These are phyloP conservation scores for Vararia minispora DNA, from an alignment of 768 basidiomycete genomes.

Conservation along the genomic window DNA sequence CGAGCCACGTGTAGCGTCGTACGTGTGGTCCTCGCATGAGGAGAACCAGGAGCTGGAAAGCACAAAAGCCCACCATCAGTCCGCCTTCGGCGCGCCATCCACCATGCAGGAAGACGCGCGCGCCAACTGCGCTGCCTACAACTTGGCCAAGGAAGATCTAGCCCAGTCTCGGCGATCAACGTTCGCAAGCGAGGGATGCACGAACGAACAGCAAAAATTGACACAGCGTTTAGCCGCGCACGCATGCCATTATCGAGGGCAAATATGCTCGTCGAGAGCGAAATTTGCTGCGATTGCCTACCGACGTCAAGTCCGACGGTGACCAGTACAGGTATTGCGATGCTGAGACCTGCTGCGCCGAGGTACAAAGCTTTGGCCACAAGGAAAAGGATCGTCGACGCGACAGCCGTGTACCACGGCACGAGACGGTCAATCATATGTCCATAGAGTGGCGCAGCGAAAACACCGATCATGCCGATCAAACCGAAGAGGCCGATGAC, in stretches of 20 bases:
- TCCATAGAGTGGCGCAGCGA: conserved; percentile 60
- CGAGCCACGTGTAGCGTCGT: conserved; percentile 46
- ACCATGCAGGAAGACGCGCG: conserved; percentile 51
- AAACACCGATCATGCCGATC: conserved; percentile 48
- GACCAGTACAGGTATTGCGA: conserved; percentile 59
- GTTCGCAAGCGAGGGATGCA: background rate
- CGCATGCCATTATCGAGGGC: conserved; percentile 5
- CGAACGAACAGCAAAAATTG: background rate
- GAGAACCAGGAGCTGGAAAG: conserved; percentile 43
- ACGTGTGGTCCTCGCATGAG: conserved; percentile 59
- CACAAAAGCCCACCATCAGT: conserved; percentile 48
- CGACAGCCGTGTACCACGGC: conserved; percentile 67
- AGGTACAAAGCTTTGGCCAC: conserved; percentile 53
- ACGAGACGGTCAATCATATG: conserved; percentile 57
- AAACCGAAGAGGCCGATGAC: conserved; percentile 39
- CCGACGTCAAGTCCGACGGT: conserved; percentile 66
- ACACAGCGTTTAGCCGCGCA: conserved; percentile 65
- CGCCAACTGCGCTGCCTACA: conserved; percentile 69
- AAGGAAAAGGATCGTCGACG: conserved; percentile 35
- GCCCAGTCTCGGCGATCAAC: background rate
- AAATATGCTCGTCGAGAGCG: conserved; percentile 45
- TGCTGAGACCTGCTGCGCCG: conserved; percentile 56
- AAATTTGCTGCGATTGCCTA: conserved; percentile 66
- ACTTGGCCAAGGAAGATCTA: conserved; percentile 70
- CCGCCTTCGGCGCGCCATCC: conserved; percentile 64